phyloP scores from a whole-genome alignment of 495 filamentous ascomycete genomes.

The Aspergillus baeticus region DNA sequence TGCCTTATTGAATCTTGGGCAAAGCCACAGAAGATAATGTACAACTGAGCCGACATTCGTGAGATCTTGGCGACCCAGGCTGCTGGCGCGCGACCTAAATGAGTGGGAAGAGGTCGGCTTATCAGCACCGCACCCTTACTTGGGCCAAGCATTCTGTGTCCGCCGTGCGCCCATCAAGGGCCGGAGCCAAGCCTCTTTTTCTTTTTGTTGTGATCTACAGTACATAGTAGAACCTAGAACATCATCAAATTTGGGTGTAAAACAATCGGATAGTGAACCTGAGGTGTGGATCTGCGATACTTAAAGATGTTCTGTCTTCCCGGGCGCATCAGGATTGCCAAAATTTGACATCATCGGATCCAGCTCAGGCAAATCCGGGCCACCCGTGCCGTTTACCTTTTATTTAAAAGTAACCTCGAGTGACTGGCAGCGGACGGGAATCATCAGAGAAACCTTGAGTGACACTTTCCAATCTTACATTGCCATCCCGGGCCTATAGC shows the following conservation, averaged over 20 bases:
- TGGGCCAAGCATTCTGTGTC: constrained; percentile 26
- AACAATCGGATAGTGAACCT: background rate
- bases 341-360: constrained; percentile 10
- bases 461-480: background rate
- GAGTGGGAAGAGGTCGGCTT: constrained; percentile 6
- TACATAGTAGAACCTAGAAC: constrained; percentile 10
- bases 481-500: constrained; percentile 1
- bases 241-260: background rate
- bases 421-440: background rate
- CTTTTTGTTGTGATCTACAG: constrained; percentile 14
- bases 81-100: background rate
- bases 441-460: background rate
- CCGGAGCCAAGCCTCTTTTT: constrained; percentile 11
- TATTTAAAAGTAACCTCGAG: background rate
- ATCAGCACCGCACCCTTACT: constrained; percentile 15
- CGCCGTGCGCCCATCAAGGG: constrained; percentile 13
- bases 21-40: background rate
- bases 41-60: constrained; percentile 6
- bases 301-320: background rate
- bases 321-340: constrained; percentile 1
- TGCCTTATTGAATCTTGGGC: background rate
- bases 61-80: constrained; percentile 7
- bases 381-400: background rate
- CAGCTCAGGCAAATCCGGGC: constrained; percentile 1
- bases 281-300: background rate